phyloP scores from a whole-genome alignment of 306 rosid genomes.

The Trifolium subterraneum region DNA sequence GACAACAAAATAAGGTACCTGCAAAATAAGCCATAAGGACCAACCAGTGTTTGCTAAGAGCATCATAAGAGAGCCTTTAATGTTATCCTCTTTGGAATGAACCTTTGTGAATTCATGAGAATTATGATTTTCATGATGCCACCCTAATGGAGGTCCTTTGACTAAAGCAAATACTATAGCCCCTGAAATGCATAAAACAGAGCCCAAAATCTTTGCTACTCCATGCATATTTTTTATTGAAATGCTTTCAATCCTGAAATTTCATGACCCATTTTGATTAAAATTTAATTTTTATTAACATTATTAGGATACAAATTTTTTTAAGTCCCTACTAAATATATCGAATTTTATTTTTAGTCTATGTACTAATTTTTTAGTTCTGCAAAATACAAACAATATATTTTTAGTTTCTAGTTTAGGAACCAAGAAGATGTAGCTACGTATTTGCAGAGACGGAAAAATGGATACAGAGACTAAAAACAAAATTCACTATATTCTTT shows the following conservation, averaged over 20 bases:
- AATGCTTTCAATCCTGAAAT: slow-evolving; percentile 72
- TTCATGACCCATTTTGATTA: slow-evolving; percentile 7
- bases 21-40: slow-evolving; percentile 91
- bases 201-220: slow-evolving; percentile 75
- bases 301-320: background rate
- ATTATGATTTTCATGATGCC: slow-evolving; percentile 40
- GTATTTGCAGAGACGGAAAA: too few species aligned
- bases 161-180: slow-evolving; percentile 77
- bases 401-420: too few species aligned
- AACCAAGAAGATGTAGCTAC: too few species aligned
- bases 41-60: slow-evolving; percentile 77
- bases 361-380: too few species aligned
- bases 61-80: slow-evolving; percentile 80
- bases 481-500: too few species aligned
- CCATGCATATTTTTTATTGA: slow-evolving; percentile 62
- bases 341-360: too few species aligned
- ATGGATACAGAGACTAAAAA: too few species aligned
- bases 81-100: slow-evolving; percentile 50
- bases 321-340: too few species aligned
- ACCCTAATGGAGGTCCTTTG: slow-evolving; percentile 66
- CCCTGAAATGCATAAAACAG: slow-evolving; percentile 67
- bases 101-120: slow-evolving; percentile 14
- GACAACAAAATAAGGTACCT: slow-evolving; percentile 49
- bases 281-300: background rate
- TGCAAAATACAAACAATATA: too few species aligned